Percentiles rank a stretch among this genome's conserved stretches.
phyloP scores from a whole-genome alignment of 108 stramenopile genomes.

The Cylindrotheca fusiformis region DNA sequence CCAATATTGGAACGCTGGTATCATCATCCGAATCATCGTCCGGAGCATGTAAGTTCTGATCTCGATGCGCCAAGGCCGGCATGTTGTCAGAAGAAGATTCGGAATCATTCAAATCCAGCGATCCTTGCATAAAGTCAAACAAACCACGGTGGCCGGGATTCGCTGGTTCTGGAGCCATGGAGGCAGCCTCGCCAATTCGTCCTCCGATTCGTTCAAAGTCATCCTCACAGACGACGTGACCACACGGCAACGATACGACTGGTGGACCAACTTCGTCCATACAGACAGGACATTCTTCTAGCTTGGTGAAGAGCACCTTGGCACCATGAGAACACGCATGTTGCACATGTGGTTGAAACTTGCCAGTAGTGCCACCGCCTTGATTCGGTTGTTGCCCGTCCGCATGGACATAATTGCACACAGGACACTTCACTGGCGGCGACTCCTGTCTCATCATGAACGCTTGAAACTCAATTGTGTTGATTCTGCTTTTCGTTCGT shows the following conservation, averaged over 20 bases:
- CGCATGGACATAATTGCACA: not conserved
- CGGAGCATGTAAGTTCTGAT: no score
- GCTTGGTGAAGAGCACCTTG: not conserved
- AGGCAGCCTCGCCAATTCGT: not conserved
- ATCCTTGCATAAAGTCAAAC: no score
- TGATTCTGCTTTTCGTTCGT: no score
- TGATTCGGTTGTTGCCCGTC: not conserved
- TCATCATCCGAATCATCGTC: no score
- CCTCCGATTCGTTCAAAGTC: conserved; percentile 20
- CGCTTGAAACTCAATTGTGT: no score
- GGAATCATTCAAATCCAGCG: no score
- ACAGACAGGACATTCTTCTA: conserved; percentile 17
- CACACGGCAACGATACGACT: conserved; percentile 19
- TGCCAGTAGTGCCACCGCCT: no score
- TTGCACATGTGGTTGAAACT: not conserved
- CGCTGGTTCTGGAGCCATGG: not conserved
- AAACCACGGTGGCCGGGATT: no score
- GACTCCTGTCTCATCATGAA: no score
- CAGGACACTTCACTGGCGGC: not conserved
- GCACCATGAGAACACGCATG: conserved; percentile 13
- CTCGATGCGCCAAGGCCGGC: no score
- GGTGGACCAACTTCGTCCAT: conserved; percentile 7
- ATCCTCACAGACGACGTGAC: conserved; percentile 14
- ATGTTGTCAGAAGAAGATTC: no score
- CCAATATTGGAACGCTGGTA: no score